Percentiles rank a stretch among this genome's conserved stretches.
phyloP scores from a whole-genome alignment of 2,329 filamentous ascomycete genomes.

The Talaromyces sp. region DNA sequence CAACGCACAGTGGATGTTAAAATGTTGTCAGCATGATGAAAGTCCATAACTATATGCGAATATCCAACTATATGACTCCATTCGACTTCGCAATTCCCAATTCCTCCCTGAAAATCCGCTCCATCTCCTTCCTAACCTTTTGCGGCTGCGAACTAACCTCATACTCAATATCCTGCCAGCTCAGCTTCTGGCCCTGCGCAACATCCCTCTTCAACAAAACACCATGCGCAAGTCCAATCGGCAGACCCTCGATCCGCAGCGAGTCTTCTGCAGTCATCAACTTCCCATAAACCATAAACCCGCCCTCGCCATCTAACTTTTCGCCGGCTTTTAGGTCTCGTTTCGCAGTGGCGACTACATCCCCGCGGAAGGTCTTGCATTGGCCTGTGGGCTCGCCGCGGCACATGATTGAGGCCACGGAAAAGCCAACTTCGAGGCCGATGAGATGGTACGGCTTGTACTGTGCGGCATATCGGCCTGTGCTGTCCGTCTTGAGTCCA shows the following conservation, averaged over 20 bases:
- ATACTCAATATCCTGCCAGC: neutral
- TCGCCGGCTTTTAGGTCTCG: neutral
- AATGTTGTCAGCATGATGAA: too few relatives aligned
- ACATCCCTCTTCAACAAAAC: neutral
- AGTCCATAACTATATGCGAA: too few relatives aligned
- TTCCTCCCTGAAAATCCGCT: neutral
- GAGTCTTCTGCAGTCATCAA: neutral
- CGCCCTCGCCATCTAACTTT: neutral
- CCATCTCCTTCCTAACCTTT: neutral
- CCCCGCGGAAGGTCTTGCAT: neutral
- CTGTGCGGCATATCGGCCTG: neutral
- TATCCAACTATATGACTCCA: neutral
- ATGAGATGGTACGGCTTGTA: neutral
- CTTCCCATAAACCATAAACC: neutral
- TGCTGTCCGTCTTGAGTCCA: neutral
- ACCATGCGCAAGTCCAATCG: neutral
- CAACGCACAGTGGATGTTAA: too few relatives aligned
- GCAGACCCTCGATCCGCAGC: neutral
- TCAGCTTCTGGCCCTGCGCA: neutral
- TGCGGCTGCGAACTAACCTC: neutral
- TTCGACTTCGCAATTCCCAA: neutral
- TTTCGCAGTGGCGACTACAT: neutral
- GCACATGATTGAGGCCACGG: neutral
- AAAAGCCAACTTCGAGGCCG: neutral
- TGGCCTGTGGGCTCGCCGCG: neutral